phyloP scores from a whole-genome alignment of 306 rosid species.

The Inga leiocalycina region DNA sequence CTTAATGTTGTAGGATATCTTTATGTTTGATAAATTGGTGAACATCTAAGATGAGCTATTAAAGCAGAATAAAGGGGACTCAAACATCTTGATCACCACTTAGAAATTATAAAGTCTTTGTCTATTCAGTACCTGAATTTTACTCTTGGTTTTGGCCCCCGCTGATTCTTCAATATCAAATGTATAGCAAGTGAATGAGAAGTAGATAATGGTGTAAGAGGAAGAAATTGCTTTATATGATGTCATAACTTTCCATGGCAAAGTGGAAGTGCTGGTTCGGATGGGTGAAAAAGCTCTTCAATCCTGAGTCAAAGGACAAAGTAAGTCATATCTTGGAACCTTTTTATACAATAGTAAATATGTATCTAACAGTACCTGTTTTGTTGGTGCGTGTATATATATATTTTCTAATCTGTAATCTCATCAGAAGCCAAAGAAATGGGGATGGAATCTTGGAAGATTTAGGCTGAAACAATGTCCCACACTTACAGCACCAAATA shows the following conservation, averaged over 20 bases:
- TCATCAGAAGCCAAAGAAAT: conserved; percentile 59
- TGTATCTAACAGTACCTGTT: background rate
- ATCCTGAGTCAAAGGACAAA: conserved; percentile 54
- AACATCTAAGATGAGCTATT: background rate
- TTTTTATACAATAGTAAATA: background rate
- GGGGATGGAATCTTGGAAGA: conserved; percentile 66
- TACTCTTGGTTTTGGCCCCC: conserved; percentile 8
- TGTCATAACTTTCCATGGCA: conserved; percentile 52
- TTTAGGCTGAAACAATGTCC: conserved; percentile 53
- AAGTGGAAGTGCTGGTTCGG: conserved; percentile 73
- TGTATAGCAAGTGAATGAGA: conserved; percentile 29
- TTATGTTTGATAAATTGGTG: conserved; percentile 15
- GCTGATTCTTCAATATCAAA: conserved; percentile 16
- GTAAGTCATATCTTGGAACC: conserved; percentile 36
- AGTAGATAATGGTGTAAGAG: conserved; percentile 31
- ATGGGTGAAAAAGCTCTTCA: conserved; percentile 65
- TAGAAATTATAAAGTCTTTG: conserved; percentile 6
- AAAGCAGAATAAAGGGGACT: conserved; percentile 16
- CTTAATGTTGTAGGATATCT: conserved; percentile 10
- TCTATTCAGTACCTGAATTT: background rate
- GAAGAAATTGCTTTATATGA: conserved; percentile 33
- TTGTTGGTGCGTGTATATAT: background rate
- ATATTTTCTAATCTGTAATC: background rate
- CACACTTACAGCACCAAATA: conserved; percentile 55
- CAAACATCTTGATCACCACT: conserved; percentile 1